Conservation (phyloP, 768 basidiomycete genomes). For the Antrodiella citrinella region DNA sequence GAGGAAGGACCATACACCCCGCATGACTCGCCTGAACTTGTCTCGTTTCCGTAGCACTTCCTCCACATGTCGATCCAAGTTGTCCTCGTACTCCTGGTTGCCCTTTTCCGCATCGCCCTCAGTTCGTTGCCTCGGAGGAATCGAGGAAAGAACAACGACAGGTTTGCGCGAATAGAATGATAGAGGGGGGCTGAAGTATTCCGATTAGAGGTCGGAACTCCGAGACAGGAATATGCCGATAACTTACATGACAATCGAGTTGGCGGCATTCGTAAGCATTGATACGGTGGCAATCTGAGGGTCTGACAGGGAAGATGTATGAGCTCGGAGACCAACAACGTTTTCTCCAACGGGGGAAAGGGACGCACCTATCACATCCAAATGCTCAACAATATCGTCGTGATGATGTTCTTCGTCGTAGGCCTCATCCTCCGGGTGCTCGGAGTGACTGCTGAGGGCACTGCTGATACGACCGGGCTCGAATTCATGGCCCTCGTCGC, state of each 20-base stretch:
- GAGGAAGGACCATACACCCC: conserved; percentile 75
- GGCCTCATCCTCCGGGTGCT: conserved; percentile 8
- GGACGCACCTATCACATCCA: conserved; percentile 66
- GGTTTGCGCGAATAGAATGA: conserved; percentile 67
- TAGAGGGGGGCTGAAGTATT: conserved; percentile 48
- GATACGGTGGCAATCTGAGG: conserved; percentile 69
- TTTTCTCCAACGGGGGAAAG: not conserved
- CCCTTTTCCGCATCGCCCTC: conserved; percentile 22
- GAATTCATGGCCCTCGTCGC: conserved; percentile 18
- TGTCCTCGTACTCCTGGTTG: conserved; percentile 19
- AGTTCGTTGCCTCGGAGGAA: conserved; percentile 6
- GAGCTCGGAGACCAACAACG: not conserved
- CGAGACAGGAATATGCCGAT: too few species aligned
- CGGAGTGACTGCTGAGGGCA: conserved; percentile 28
- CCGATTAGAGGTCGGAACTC: conserved; percentile 3
- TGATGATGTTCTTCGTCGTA: conserved; percentile 41
- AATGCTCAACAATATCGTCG: conserved; percentile 76
- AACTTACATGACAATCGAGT: conserved; percentile 62
- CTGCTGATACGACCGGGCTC: conserved; percentile 37
- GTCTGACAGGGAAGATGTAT: conserved; percentile 33
- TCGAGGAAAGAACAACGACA: conserved; percentile 45
- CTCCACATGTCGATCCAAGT: conserved; percentile 71
- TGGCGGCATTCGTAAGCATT: conserved; percentile 71
- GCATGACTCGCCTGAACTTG: conserved; percentile 47
- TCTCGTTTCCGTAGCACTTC: conserved; percentile 61